Evolutionary conservation across 257 asterid genomes (phyloP), one percentile per base, ranked within the genome.

Genomic region (Striga asiatica): DNA sequence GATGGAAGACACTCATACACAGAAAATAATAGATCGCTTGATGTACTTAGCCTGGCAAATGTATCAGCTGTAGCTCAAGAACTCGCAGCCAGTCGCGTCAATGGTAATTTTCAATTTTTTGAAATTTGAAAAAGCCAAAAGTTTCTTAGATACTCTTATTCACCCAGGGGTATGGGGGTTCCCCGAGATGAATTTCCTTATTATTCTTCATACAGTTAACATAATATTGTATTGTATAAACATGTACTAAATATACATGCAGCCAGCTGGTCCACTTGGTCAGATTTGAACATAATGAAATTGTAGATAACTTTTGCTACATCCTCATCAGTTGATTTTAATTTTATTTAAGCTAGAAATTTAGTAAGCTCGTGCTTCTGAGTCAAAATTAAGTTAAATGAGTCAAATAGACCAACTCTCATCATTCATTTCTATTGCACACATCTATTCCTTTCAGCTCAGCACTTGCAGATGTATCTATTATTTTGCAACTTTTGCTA

Each of bases 31-130:
- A 69, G 80, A 68, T 89, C 97, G 20, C 87, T 89, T 61, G 97
- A 89, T 72, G 67, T 85, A 62, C 84, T 86, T 59, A 78, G 97
- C 78, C 80, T 84, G 77, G 76, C 61, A 50, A 83, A 78, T 62
- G 64, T 83, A 68, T 70, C 94, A 53, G 61, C 80, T 21, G 71
- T 56, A 43, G 67, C 79, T 22, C 66, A 61, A 57, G 74, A 72
- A 56, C 58, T 57, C 56, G 74, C 46, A 47, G 57, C 79, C 65
- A 56, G 74, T 55, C 37, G 56, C 63, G 61, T 49, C 45, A 35
- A 50, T 65, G 91, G 97, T 89, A 78, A 64, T 43, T 56, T 32
- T 8, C 8, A 43, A 43, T 61, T 46, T 18, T 59, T 31, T 60
- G 42, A 39, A 45, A 39, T 69, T 48, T 41, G 32, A 11, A 48